Evolutionary conservation across 306 rosid species (phyloP), one percentile per base, ranked within the genome.

Genomic region (Malus orientalis): DNA sequence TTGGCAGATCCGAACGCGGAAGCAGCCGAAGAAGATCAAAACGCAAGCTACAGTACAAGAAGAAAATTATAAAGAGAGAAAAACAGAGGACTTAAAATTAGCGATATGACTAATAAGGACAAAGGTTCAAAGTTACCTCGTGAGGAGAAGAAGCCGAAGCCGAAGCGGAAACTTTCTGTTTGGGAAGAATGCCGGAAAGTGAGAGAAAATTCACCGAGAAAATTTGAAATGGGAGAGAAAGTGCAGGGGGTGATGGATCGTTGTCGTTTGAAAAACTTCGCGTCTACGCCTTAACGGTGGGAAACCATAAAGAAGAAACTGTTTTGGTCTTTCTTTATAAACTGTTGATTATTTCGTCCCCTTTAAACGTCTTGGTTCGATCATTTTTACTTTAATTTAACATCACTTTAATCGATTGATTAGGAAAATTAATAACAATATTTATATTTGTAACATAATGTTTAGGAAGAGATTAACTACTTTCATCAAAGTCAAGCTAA

Each of bases 1-100:
- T 44, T 44, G 49, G 13, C 82, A 86, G 93, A 90, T 93, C 91
- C 86, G 65, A 82, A 81, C 49, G 19, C 67, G 65, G 14, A 70
- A 69, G 27, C 38, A 66, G 42, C 25, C 18, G 3, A 20, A 32
- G 49, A 76, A 76, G 47, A 64, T 6, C 19, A 42, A 25, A 60
- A 60, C 22, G 44, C n/a, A 20, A 58, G 54, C 70, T 32, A 22
- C n/a, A 60, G 29, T 8, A 30, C 19, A 72, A 40, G 40, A 27
- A 47, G 6, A 63, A 47, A 29, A 22, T 64, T 7, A 30, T 22
- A 49, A 74, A 57, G 27, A 62, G 27, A 22, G 3, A 38, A 18
- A 19, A 30, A 61, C 23, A 23, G 51, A 76, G 58, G 62, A 53
- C 20, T 25, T 14, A 79, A 49, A 71, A 54, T 32, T 18, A 15